A percentile compares a stretch with the other conserved stretches of the same genome.
These are phyloP conservation scores for Alternaria atra DNA, from an alignment of 2,329 filamentous ascomycete genomes.

Conservation along the genomic window DNA sequence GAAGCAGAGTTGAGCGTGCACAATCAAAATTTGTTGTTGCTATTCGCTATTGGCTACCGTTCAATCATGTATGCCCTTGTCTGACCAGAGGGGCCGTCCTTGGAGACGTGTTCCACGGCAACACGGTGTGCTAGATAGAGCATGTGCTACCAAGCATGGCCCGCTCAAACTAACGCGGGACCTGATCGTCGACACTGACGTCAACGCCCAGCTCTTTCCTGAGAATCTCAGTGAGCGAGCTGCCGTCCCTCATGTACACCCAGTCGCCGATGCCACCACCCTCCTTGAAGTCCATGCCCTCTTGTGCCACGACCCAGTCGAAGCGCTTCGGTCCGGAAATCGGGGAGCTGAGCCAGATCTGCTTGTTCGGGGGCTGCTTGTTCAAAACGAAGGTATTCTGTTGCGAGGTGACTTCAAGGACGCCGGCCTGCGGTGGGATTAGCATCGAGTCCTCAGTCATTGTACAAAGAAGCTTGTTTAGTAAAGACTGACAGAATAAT, in stretches of 20 bases:
- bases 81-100: neutral
- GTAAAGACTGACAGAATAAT: conserved; percentile 76
- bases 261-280: conserved; percentile 78
- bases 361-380: conserved; percentile 98
- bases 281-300: conserved; percentile 80
- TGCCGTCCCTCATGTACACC: conserved; percentile 88
- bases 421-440: conserved; percentile 73
- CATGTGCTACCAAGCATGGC: conserved; percentile 2
- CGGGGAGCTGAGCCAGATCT: conserved; percentile 95
- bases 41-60: conserved; percentile 11
- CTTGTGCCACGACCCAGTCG: conserved; percentile 82
- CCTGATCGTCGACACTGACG: conserved; percentile 42
- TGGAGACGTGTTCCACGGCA: neutral
- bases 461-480: neutral
- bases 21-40: conserved; percentile 1
- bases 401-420: conserved; percentile 76
- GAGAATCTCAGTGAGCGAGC: conserved; percentile 75
- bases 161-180: conserved; percentile 34
- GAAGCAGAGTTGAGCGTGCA: neutral
- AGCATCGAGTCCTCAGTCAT: conserved; percentile 7
- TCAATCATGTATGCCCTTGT: neutral
- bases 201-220: conserved; percentile 78
- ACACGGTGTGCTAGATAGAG: neutral
- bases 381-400: conserved; percentile 90
- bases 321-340: conserved; percentile 91